Percentiles rank a stretch among this genome's conserved stretches.
Conservation (phyloP, 1,284 basidiomycete species). For the Porogramme epimiltina region DNA sequence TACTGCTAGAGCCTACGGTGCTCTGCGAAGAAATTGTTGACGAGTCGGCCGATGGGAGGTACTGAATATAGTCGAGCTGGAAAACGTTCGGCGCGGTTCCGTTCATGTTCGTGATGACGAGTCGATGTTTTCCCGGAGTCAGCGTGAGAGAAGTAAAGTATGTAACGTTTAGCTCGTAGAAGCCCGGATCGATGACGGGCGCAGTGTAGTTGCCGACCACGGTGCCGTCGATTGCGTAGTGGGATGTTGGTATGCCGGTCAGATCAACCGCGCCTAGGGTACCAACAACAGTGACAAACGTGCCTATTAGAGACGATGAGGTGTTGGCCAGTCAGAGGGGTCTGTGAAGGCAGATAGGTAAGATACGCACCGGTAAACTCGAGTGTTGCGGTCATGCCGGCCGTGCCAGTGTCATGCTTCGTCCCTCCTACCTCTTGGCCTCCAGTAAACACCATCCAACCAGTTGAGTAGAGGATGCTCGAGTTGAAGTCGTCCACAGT, state of each 20-base stretch:
- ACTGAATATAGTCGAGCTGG: constrained; percentile 24
- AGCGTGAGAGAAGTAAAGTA: constrained; percentile 19
- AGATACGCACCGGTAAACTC: constrained; percentile 4
- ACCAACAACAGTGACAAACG: constrained; percentile 15
- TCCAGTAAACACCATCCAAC: not conserved
- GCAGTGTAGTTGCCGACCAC: constrained; percentile 4
- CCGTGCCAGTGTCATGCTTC: not conserved
- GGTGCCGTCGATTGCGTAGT: constrained; percentile 17
- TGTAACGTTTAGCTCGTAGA: constrained; percentile 1
- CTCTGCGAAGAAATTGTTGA: not conserved
- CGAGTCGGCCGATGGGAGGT: not conserved
- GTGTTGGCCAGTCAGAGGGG: not conserved
- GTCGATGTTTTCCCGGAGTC: constrained; percentile 11
- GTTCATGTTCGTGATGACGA: constrained; percentile 21
- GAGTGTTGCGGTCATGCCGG: constrained; percentile 5
- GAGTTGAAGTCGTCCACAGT: constrained; percentile 3
- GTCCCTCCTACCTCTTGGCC: constrained; percentile 1
- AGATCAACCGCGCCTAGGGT: constrained; percentile 16
- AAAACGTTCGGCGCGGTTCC: constrained; percentile 21
- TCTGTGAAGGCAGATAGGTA: not conserved
- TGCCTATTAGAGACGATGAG: constrained; percentile 14
- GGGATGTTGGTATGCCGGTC: constrained; percentile 14
- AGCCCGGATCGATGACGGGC: constrained; percentile 9
- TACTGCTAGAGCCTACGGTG: not conserved
- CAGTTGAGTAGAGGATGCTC: constrained; percentile 1